Percentiles rank a stretch among this genome's conserved stretches.
These are phyloP conservation scores for Xylaria sp. DNA, from an alignment of 2,329 filamentous ascomycete genomes.

Conservation along the genomic window DNA sequence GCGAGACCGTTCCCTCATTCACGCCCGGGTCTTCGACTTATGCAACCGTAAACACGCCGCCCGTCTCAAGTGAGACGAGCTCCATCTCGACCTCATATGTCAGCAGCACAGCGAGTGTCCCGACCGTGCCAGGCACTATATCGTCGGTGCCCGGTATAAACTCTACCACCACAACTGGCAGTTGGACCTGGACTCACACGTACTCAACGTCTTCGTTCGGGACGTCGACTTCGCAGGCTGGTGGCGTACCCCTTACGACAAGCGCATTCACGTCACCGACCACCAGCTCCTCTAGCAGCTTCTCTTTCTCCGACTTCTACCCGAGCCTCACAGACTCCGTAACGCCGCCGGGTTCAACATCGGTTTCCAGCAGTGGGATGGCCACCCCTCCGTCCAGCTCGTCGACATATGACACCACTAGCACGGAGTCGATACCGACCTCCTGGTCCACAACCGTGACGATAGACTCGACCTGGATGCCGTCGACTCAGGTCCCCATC, in stretches of 20 bases:
- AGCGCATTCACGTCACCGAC: background rate
- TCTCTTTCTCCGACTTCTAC: background rate
- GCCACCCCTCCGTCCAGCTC: background rate
- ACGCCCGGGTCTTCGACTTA: slow-evolving; percentile 5
- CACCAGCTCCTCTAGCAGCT: background rate
- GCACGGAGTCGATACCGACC: background rate
- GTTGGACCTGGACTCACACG: slow-evolving; percentile 23
- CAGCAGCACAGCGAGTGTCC: background rate
- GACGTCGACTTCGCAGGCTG: slow-evolving; percentile 4
- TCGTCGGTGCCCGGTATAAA: slow-evolving; percentile 11
- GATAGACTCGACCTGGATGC: slow-evolving; percentile 11
- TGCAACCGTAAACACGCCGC: slow-evolving; percentile 12
- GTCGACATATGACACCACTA: slow-evolving; percentile 5
- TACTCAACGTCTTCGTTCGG: slow-evolving; percentile 13
- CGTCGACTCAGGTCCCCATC: slow-evolving; percentile 10
- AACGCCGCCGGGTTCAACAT: background rate
- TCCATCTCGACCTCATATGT: background rate
- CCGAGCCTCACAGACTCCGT: background rate
- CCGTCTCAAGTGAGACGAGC: background rate
- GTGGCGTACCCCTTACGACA: background rate
- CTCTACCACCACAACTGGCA: slow-evolving; percentile 19
- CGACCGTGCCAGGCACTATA: slow-evolving; percentile 3
- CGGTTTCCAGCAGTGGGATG: background rate
- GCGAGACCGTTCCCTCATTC: background rate
- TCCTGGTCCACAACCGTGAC: slow-evolving; percentile 17